Percentiles rank a stretch among this genome's conserved stretches.
Conservation (phyloP, 768 basidiomycete species). For the Strobilomyces confusus region DNA sequence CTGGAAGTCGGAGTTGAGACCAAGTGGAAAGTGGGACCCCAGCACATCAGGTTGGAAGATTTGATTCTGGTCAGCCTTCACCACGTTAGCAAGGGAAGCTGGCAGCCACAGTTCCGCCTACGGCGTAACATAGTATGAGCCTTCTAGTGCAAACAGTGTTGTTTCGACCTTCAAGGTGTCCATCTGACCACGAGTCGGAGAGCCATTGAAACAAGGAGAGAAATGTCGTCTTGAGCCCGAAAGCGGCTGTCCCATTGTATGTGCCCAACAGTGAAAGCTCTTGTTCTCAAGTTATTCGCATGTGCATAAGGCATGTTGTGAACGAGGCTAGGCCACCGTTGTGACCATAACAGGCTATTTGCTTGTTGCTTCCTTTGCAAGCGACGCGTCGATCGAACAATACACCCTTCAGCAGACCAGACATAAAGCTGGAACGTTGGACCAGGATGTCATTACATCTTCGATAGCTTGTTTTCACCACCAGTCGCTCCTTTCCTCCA, state of each 20-base stretch:
- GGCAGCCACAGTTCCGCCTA: conserved; percentile 70
- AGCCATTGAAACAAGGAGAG: no score
- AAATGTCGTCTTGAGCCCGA: not conserved
- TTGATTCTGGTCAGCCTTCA: conserved; percentile 69
- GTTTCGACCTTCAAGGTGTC: not conserved
- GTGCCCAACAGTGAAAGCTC: not conserved
- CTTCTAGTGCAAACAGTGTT: not conserved
- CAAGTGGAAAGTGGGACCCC: conserved; percentile 53
- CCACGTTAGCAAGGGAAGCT: conserved; percentile 74
- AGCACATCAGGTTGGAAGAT: conserved; percentile 57
- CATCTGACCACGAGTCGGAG: not conserved
- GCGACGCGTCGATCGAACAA: conserved; percentile 5
- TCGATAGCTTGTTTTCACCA: not conserved
- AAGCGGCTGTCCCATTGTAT: conserved; percentile 6
- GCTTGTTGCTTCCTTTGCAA: conserved; percentile 10
- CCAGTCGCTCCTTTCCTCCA: conserved; percentile 2
- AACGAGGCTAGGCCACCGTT: no score
- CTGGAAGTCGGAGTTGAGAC: conserved; percentile 54
- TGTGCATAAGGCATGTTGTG: no score
- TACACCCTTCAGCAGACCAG: conserved; percentile 6
- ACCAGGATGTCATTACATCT: not conserved
- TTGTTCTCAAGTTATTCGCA: no score
- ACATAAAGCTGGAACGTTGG: conserved; percentile 17
- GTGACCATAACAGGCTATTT: conserved; percentile 5
- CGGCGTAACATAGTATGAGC: conserved; percentile 1